Evolutionary conservation across 2,329 filamentous ascomycete genomes (phyloP).

Genomic region (Cryphonectria nitschkei): DNA sequence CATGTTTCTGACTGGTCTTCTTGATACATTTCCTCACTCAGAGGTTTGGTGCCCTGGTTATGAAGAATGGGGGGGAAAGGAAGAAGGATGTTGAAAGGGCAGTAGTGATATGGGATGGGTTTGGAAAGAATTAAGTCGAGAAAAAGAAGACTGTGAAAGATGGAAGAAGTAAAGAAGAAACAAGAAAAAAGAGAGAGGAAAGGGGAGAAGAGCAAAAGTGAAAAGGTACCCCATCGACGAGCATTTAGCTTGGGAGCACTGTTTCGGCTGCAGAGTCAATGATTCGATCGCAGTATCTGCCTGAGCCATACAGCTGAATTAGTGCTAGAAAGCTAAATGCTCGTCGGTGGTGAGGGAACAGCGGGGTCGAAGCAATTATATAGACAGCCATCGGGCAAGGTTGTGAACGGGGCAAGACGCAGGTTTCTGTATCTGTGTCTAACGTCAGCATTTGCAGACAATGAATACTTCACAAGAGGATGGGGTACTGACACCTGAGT

Average conservation of each 20-base stretch:
- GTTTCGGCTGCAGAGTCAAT: neutral
- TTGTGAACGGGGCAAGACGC: neutral
- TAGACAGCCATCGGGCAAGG: neutral
- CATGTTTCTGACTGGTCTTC: too few species aligned
- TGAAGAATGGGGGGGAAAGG: too few species aligned
- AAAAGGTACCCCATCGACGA: neutral
- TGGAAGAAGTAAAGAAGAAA: neutral
- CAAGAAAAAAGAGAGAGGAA: neutral
- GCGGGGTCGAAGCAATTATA: neutral
- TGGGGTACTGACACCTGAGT: too few species aligned
- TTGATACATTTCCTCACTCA: too few species aligned
- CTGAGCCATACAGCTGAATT: neutral
- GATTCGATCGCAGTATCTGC: neutral
- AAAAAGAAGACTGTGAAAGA: neutral
- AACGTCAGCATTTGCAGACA: neutral
- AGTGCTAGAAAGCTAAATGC: neutral
- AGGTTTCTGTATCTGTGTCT: neutral
- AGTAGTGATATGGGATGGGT: neutral
- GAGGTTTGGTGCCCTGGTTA: too few species aligned
- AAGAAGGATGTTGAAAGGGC: too few species aligned
- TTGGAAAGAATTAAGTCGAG: neutral
- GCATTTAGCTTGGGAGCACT: neutral
- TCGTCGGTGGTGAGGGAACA: neutral
- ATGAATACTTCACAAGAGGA: neutral
- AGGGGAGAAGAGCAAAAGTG: neutral